phyloP scores from a whole-genome alignment of 2,329 filamentous ascomycete species.

The Arachnopeziza araneosa region DNA sequence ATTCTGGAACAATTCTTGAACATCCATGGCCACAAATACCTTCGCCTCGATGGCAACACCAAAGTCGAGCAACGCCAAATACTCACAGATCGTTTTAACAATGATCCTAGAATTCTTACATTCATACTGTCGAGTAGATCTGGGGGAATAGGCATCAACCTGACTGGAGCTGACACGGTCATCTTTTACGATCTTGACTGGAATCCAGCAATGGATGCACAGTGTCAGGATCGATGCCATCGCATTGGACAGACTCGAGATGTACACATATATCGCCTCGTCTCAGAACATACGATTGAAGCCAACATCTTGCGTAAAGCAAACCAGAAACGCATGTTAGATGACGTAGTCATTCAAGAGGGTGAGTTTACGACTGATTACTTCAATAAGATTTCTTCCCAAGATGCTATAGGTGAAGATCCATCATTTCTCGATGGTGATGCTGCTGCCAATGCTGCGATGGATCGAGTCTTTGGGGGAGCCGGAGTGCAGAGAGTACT shows the following conservation, averaged over 20 bases:
- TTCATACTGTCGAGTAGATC: slow-evolving; percentile 96
- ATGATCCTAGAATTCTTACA: slow-evolving; percentile 82
- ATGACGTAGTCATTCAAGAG: slow-evolving; percentile 97
- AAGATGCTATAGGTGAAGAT: slow-evolving; percentile 60
- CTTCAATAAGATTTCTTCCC: slow-evolving; percentile 70
- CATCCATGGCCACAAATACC: slow-evolving; percentile 94
- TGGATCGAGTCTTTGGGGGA: slow-evolving; percentile 74
- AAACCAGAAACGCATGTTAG: slow-evolving; percentile 94
- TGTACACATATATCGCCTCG: slow-evolving; percentile 93
- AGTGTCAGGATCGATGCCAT: slow-evolving; percentile 95
- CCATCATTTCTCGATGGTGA: slow-evolving; percentile 51
- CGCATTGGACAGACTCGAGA: slow-evolving; percentile 96
- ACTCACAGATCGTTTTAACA: slow-evolving; percentile 93
- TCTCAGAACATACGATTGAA: slow-evolving; percentile 92
- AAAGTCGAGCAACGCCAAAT: slow-evolving; percentile 95
- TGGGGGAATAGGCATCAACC: slow-evolving; percentile 90
- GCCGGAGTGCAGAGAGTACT: slow-evolving; percentile 64
- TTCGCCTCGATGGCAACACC: slow-evolving; percentile 92
- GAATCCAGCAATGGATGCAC: slow-evolving; percentile 99
- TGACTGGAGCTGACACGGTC: slow-evolving; percentile 93
- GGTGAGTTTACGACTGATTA: slow-evolving; percentile 97
- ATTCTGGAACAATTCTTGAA: slow-evolving; percentile 97
- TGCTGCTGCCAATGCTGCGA: slow-evolving; percentile 71
- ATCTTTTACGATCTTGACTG: slow-evolving; percentile 99
- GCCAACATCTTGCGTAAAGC: slow-evolving; percentile 96